Base-by-base conservation (phyloP, 2,329 filamentous ascomycete species). In the Colletotrichum phormii region DNA sequence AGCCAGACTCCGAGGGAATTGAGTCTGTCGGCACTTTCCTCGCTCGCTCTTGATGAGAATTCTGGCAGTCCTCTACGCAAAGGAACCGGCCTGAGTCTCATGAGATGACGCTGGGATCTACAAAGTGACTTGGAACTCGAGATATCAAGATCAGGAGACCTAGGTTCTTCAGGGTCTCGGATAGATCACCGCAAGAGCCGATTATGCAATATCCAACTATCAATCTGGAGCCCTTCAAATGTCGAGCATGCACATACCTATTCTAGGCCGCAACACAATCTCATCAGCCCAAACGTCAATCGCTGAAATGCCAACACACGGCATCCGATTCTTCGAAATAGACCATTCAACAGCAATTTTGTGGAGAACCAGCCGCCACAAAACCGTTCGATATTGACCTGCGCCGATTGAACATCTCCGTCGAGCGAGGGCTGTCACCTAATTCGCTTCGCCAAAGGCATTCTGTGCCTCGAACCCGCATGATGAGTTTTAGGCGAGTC, bases 401-500 rank as follows among this genome's bases (percentile, higher is more conserved):
- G n/a, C 33, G 11, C 24, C 6, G 13, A 63, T 24, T 26, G 37
- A 37, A 9, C 49, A 46, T 26, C 22, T 31, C 35, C 9, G 5
- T 73, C 46, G 8, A 31, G 29, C 12, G 58, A 51, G 57, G n/a
- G 22, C 2, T 6, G 33, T 63, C 26, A 29, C 37, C 54, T 18
- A 8, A 24, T 31, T 55, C 37, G 66, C 46, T 37, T 73, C 71
- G 62, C 62, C 58, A 58, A 63, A 51, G 51, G 15, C 57, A 53
- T 35, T 31, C 31, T 58, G 61, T 51, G 62, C 67, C 68, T 67
- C 37, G 51, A 24, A 35, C 68, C 63, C 62, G 68, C 71, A 73
- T 73, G 62, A 62, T 58, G 18, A n/a, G 35, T 58, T 26, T 58
- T 57, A 35, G 31, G 8, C 54, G 35, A 61, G 61, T 57, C 71